Conservation (phyloP, 805 yeast genomes). For the Hemisphaericaspora nanyangensis region DNA sequence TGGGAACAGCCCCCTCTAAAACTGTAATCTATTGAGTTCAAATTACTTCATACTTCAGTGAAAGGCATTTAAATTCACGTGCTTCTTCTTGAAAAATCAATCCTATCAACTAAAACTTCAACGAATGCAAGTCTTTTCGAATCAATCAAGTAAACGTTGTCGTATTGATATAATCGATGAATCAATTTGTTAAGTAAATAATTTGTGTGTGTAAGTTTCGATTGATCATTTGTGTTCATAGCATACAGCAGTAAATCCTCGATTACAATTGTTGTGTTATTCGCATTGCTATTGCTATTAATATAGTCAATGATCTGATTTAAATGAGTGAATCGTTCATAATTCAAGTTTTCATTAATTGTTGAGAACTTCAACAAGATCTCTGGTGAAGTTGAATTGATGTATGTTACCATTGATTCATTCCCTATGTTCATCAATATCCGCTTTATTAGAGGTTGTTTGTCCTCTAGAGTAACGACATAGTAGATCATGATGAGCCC, state of each 20-base stretch:
- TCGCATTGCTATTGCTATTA: background rate
- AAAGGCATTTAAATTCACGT: too few relatives aligned
- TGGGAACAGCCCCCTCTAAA: too few relatives aligned
- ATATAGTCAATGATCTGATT: slow-evolving; percentile 4
- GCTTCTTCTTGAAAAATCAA: too few relatives aligned
- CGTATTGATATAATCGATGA: slow-evolving; percentile 1
- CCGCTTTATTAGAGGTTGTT: too few relatives aligned
- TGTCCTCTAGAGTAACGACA: too few relatives aligned
- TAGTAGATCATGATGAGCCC: too few relatives aligned
- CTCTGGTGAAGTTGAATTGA: slow-evolving; percentile 11
- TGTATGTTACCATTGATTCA: too few relatives aligned
- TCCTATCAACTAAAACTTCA: slow-evolving; percentile 8
- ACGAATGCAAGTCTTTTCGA: slow-evolving; percentile 5
- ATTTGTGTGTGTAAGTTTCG: slow-evolving; percentile 7
- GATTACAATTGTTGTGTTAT: slow-evolving; percentile 4
- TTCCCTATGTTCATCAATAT: too few relatives aligned
- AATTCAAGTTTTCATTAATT: slow-evolving; percentile 5
- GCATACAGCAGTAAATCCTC: slow-evolving; percentile 10
- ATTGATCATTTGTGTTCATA: slow-evolving; percentile 1
- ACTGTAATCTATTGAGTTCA: too few relatives aligned
- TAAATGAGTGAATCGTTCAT: slow-evolving; percentile 8
- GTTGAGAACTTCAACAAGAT: background rate
- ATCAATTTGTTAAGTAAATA: slow-evolving; percentile 6
- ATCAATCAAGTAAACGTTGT: slow-evolving; percentile 7
- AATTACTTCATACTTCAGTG: too few relatives aligned